These are phyloP conservation scores for Setomelanomma holmii DNA, from an alignment of 2,329 filamentous ascomycete genomes.

Conservation along the genomic window DNA sequence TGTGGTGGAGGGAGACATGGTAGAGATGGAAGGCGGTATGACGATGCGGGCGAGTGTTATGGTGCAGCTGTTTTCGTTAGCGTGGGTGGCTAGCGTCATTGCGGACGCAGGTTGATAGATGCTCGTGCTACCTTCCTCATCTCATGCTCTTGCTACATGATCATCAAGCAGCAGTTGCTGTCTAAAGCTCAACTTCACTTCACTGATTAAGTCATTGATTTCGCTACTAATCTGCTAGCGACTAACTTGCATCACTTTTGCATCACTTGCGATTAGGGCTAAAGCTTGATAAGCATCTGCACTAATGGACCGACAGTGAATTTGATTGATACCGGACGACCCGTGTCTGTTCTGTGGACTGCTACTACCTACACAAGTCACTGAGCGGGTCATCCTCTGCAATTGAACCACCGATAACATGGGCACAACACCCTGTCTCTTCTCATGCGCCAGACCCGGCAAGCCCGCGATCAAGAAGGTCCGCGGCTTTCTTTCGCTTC, in stretches of 20 bases:
- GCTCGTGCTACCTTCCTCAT: not conserved
- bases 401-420: slow-evolving; percentile 8
- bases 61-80: slow-evolving; percentile 32
- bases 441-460: slow-evolving; percentile 15
- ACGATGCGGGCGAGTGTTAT: slow-evolving; percentile 29
- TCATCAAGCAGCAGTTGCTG: not conserved
- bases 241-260: not conserved
- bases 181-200: not conserved
- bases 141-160: slow-evolving; percentile 1
- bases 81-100: slow-evolving; percentile 12
- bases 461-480: slow-evolving; percentile 16
- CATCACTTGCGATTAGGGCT: not conserved
- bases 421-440: slow-evolving; percentile 16
- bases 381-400: not conserved
- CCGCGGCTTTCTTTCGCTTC: slow-evolving; percentile 48
- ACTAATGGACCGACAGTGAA: not conserved
- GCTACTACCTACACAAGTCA: not conserved
- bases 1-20: slow-evolving; percentile 36
- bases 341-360: not conserved
- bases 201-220: not conserved
- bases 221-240: not conserved
- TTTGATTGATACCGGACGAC: no score
- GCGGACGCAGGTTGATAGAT: not conserved
- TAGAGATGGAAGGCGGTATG: slow-evolving; percentile 35
- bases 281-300: not conserved